Evolutionary conservation across 2,329 filamentous ascomycete species (phyloP), one percentile per base, ranked within the genome.

Genomic region (Colletotrichum acutatum): DNA sequence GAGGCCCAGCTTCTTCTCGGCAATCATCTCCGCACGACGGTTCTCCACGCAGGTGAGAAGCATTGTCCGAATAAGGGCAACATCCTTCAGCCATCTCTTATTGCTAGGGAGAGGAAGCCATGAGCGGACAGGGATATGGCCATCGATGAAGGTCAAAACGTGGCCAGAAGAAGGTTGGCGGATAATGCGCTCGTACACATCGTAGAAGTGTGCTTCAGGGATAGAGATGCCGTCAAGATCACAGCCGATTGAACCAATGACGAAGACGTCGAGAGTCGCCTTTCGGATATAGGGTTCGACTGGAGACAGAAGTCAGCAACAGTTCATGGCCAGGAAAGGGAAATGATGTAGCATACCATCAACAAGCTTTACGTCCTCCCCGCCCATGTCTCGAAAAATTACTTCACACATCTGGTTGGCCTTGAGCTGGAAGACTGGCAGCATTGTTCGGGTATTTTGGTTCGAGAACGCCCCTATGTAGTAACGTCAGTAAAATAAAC

Each of bases 21-120:
- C 72, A 5, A 69, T 75, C 58, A 74, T 76, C n/a, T 75, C 72
- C 34, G 83, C 73, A 65, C 28, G 72, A 66, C 22, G 82, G 78
- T 82, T 77, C 3, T 80, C 75, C 2, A 78, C 68, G 12, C 71
- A 74, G n/a, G 63, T 71, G 8, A 74, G 76, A 4, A 85, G 74
- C 64, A 83, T 81, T 34, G 74, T 68, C n/a, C 80, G 77, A 12
- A 86, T 77, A 59, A 80, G 77, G 2, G 72, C 62, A 22, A 79
- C 81, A 2, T 82, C 82, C 2, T 65, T 66, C n/a, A 83, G 72
- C 72, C 85, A 86, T 4, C 70, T 75, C 6, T 75, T 77, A 68
- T 86, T 87, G 1, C 82, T 82, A 56, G 81, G 67, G 0, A 86
- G 49, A 0, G 84, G 84, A 4, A 85, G 74, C 77, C 83, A 80